Evolutionary conservation across 441 rosid species (phyloP).

Genomic region (Euphorbia schlechtendalii): DNA sequence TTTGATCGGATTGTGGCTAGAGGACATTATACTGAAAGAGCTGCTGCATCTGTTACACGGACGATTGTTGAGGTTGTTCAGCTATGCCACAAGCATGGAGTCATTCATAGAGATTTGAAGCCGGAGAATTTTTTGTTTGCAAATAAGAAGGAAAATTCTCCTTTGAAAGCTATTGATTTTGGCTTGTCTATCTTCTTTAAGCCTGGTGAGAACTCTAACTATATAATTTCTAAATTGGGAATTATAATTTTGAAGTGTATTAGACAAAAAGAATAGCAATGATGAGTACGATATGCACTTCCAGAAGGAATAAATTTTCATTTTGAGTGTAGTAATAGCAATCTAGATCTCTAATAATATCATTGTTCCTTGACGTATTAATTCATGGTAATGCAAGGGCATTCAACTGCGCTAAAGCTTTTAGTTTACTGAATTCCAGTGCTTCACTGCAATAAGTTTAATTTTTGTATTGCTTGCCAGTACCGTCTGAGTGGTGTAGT

Average conservation of each 20-base stretch:
- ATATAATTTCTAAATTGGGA: background rate
- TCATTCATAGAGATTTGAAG: no score
- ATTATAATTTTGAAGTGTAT: background rate
- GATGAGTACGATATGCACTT: background rate
- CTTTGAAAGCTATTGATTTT: slow-evolving; percentile 93
- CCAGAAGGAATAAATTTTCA: background rate
- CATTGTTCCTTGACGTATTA: background rate
- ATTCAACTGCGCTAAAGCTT: background rate
- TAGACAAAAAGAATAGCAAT: background rate
- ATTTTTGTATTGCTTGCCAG: background rate
- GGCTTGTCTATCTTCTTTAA: slow-evolving; percentile 97
- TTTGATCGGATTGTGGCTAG: slow-evolving; percentile 98
- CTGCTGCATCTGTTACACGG: slow-evolving; percentile 84
- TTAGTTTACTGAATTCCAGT: background rate
- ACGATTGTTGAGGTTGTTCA: slow-evolving; percentile 96
- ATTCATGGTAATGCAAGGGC: background rate
- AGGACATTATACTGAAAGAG: slow-evolving; percentile 97
- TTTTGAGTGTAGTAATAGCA: background rate
- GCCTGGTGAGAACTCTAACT: slow-evolving; percentile 54
- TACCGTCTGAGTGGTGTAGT: no score
- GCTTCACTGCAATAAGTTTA: background rate
- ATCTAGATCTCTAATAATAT: background rate
- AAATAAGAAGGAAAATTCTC: slow-evolving; percentile 95
- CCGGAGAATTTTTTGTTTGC: slow-evolving; percentile 93
- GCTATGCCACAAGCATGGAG: slow-evolving; percentile 89